Evolutionary conservation across 495 filamentous ascomycete species (phyloP).

Genomic region (Daldinia decipiens): DNA sequence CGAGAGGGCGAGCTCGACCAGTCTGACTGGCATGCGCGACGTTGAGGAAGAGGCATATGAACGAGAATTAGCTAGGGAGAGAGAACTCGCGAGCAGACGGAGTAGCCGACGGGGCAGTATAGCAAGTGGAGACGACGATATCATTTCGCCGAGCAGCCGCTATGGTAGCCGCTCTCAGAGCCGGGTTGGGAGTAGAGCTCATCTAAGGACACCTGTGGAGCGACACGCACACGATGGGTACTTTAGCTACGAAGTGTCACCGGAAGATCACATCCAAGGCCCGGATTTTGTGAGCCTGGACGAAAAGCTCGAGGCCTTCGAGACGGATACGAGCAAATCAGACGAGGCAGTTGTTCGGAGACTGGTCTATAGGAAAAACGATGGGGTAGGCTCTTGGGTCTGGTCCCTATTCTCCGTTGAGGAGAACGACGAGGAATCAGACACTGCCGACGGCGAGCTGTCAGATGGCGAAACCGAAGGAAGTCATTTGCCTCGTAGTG

Average conservation of each 20-base stretch:
- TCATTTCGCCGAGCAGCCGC: slow-evolving; percentile 54
- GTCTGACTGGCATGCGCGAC: slow-evolving; percentile 63
- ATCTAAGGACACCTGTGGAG: slow-evolving; percentile 49
- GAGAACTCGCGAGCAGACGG: slow-evolving; percentile 48
- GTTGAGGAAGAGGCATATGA: slow-evolving; percentile 60
- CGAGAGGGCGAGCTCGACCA: slow-evolving; percentile 76
- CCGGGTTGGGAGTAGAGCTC: slow-evolving; percentile 55
- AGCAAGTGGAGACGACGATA: slow-evolving; percentile 50
- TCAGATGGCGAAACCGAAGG: slow-evolving; percentile 52
- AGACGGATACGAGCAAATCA: slow-evolving; percentile 53
- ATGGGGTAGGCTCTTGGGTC: slow-evolving; percentile 79
- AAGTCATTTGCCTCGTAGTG: slow-evolving; percentile 47
- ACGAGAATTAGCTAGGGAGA: slow-evolving; percentile 54
- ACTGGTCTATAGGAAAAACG: slow-evolving; percentile 67
- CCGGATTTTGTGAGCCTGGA: slow-evolving; percentile 71
- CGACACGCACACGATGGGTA: slow-evolving; percentile 56
- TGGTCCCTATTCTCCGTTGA: slow-evolving; percentile 81
- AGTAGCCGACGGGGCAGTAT: slow-evolving; percentile 51
- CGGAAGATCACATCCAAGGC: slow-evolving; percentile 54
- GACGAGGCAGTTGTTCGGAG: slow-evolving; percentile 67
- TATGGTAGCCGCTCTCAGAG: slow-evolving; percentile 58
- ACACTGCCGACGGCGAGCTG: slow-evolving; percentile 52
- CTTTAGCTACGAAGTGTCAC: slow-evolving; percentile 51
- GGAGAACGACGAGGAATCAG: slow-evolving; percentile 63
- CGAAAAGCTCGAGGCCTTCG: slow-evolving; percentile 56